phyloP scores from a whole-genome alignment of 1,284 basidiomycete species.

The Heterobasidion occidentale region DNA sequence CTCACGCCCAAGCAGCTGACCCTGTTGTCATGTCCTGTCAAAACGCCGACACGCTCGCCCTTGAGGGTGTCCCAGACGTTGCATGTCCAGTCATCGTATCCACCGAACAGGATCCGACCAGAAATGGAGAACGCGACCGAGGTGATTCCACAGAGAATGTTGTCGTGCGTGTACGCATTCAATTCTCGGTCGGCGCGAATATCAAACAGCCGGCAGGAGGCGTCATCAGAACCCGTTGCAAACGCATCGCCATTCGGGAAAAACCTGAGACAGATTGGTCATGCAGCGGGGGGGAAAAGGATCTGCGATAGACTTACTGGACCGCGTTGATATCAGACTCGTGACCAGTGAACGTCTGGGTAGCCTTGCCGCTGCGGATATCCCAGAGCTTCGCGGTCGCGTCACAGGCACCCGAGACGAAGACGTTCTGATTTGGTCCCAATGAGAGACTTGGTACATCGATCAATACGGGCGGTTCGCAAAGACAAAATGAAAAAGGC shows the following conservation, averaged over 20 bases:
- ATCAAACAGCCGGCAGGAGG: slow-evolving; percentile 96
- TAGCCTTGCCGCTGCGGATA: slow-evolving; percentile 92
- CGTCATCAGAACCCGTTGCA: slow-evolving; percentile 98
- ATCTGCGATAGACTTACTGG: slow-evolving; percentile 53
- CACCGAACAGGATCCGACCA: slow-evolving; percentile 94
- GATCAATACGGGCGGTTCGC: slow-evolving; percentile 1
- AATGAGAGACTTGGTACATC: slow-evolving; percentile 72
- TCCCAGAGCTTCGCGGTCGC: slow-evolving; percentile 99
- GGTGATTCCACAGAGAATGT: slow-evolving; percentile 97
- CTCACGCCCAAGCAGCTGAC: slow-evolving; percentile 96
- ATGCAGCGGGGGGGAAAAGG: slow-evolving; percentile 7
- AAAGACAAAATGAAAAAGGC: too few relatives aligned
- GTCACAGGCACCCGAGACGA: slow-evolving; percentile 98
- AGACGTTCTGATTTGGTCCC: slow-evolving; percentile 90
- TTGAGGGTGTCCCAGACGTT: slow-evolving; percentile 99
- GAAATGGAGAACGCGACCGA: slow-evolving; percentile 98
- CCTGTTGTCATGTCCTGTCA: slow-evolving; percentile 96
- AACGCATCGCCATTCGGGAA: slow-evolving; percentile 99
- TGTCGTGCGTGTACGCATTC: slow-evolving; percentile 96
- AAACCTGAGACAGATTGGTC: slow-evolving; percentile 51
- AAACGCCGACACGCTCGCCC: slow-evolving; percentile 93
- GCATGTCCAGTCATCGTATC: slow-evolving; percentile 99
- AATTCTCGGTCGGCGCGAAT: slow-evolving; percentile 96
- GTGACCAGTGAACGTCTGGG: slow-evolving; percentile 97
- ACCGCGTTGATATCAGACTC: slow-evolving; percentile 99